These are phyloP conservation scores for Telopea speciosissima DNA, from an alignment of 177 flowering plant species.

Conservation along the genomic window DNA sequence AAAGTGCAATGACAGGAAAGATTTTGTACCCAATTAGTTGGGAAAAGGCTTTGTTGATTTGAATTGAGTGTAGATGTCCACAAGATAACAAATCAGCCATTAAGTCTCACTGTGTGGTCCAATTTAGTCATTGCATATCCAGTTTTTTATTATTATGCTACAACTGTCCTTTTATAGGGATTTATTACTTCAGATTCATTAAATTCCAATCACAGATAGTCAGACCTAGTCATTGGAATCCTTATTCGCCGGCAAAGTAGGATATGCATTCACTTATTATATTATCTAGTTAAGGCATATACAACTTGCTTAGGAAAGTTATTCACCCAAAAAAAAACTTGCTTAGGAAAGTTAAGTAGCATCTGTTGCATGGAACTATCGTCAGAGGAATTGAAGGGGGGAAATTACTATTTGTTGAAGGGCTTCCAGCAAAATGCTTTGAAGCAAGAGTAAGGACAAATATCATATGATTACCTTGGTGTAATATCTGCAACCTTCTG, in stretches of 20 bases:
- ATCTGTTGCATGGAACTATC: conserved; percentile 1
- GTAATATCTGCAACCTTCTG: conserved; percentile 86
- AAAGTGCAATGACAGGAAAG: too few relatives aligned
- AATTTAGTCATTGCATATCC: too few relatives aligned
- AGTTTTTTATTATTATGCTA: too few relatives aligned
- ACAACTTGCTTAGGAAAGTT: not conserved
- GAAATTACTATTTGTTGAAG: not conserved
- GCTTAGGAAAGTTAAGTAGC: not conserved
- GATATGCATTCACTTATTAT: not conserved
- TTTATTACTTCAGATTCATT: too few relatives aligned
- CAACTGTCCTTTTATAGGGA: too few relatives aligned
- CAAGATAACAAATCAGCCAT: too few relatives aligned
- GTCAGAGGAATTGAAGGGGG: not conserved
- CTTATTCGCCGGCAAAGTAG: not conserved
- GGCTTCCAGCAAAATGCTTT: conserved; percentile 3
- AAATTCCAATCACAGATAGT: too few relatives aligned
- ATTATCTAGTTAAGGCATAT: not conserved
- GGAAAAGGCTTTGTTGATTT: too few relatives aligned
- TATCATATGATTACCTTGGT: conserved; percentile 48
- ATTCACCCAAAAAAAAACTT: too few relatives aligned
- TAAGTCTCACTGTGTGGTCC: too few relatives aligned
- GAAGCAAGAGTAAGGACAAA: not conserved
- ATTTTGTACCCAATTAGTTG: too few relatives aligned
- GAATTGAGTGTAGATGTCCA: too few relatives aligned
- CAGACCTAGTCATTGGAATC: not conserved